Evolutionary conservation across 257 asterid genomes (phyloP).

Genomic region (Nicotiana knightiana): DNA sequence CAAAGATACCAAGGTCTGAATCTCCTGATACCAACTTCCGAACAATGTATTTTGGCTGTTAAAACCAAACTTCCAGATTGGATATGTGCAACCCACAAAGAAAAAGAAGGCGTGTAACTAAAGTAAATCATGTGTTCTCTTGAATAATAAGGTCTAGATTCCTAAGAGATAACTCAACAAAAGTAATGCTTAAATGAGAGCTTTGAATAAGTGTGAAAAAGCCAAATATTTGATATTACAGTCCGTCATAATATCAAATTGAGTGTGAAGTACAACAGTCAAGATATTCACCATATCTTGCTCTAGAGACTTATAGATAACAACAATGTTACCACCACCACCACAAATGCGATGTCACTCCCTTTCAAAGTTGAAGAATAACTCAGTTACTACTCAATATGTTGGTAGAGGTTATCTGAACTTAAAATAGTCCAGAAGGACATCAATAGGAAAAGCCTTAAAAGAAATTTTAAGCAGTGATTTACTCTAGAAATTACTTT

Average conservation of each 20-base stretch:
- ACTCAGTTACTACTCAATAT: no score
- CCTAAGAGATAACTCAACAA: neutral
- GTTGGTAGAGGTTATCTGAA: no score
- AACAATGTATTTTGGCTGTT: conserved; percentile 93
- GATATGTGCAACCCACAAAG: conserved; percentile 47
- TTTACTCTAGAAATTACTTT: no score
- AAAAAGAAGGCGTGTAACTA: neutral
- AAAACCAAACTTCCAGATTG: conserved; percentile 89
- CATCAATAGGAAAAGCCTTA: no score
- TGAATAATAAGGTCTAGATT: neutral
- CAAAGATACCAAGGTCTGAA: conserved; percentile 95
- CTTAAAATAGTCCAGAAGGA: no score
- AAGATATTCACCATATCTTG: no score
- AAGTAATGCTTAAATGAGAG: neutral
- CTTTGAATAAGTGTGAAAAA: neutral
- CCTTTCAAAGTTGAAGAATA: no score
- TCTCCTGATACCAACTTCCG: conserved; percentile 90
- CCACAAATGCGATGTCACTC: no score
- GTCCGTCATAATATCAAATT: neutral
- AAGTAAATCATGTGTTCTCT: neutral
- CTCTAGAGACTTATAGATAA: no score
- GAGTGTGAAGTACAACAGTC: no score
- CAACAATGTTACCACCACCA: no score
- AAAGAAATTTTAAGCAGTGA: no score
- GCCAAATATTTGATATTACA: neutral